Evolutionary conservation across 1,284 basidiomycete genomes (phyloP), one percentile per base, ranked within the genome.

Genomic region (Naganishia sp.): DNA sequence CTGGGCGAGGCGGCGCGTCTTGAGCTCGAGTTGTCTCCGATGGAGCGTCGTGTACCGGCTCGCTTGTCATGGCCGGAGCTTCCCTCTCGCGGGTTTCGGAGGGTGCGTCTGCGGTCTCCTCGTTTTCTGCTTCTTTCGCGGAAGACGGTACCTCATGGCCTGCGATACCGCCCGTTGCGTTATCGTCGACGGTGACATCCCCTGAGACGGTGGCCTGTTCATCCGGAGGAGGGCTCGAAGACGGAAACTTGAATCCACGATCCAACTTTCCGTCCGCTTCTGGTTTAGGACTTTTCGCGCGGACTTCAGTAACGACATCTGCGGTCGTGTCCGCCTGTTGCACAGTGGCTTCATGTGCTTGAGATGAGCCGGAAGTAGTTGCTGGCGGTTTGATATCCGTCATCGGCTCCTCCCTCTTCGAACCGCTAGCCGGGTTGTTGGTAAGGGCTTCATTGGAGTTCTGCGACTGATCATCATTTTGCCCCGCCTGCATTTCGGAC

Each of bases 221-320:
- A 35, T 54, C 32, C 9, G 61, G 41, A 31, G 64, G 64, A 23
- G 68, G 45, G 35, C 50, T 66, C 3, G 54, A 45, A 25, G 52
- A 49, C 0, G 79, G 79, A 70, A 80, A 80, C 67, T 76, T 77
- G 76, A 80, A 80, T 3, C 67, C 65, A 3, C 75, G 71, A 69
- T 80, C 79, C 15, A 80, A 68, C 32, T 77, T 77, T 2, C 79
- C 79, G 53, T 76, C 75, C 10, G 76, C 72, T 61, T 79, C 78
- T 4, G 79, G 77, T 65, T 75, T 76, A 2, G 78, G 79, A 66
- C 75, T 77, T 60, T 71, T 76, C 7, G 76, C 35, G 13, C n/a
- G 58, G 9, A 57, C 25, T 17, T 71, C 70, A 13, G 56, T 57
- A 39, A 35, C 13, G 6, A 21, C 18, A 41, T n/a, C 31, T 9